Conservation (phyloP, 164 flowering plant species). For the Tinospora cordifolia region DNA sequence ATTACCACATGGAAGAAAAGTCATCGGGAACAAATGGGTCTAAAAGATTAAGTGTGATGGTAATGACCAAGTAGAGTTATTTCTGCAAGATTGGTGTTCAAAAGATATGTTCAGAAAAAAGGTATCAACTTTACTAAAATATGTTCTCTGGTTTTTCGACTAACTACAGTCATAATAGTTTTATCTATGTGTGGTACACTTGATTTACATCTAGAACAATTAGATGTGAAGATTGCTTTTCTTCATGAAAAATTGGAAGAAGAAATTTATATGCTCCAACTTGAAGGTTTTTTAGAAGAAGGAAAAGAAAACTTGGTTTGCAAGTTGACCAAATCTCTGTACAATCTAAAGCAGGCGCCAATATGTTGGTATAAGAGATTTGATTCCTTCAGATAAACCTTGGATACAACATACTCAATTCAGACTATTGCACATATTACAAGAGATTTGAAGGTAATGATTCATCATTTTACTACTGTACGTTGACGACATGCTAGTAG, state of each 20-base stretch:
- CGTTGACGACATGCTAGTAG: not conserved
- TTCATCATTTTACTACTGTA: not conserved
- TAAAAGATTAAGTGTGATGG: not conserved
- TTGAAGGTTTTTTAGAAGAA: constrained; percentile 7
- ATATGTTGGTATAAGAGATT: constrained; percentile 10
- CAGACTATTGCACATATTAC: not conserved
- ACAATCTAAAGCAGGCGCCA: constrained; percentile 1
- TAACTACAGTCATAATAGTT: not conserved
- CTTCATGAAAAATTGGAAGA: constrained; percentile 8
- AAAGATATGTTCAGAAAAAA: not conserved
- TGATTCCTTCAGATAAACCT: constrained; percentile 13
- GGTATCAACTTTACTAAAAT: not conserved
- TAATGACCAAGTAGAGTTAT: not conserved
- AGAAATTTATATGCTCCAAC: constrained; percentile 13
- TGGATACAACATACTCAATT: constrained; percentile 2
- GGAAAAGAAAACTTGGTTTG: constrained; percentile 8
- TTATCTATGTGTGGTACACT: not conserved
- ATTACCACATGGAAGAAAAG: not conserved
- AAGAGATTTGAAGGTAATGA: not conserved
- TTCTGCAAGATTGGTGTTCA: not conserved
- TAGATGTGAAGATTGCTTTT: too few species aligned
- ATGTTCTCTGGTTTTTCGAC: not conserved
- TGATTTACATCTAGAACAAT: constrained; percentile 1
- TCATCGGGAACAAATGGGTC: not conserved
- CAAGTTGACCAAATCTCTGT: constrained; percentile 11